Percentiles rank a stretch among this genome's conserved stretches.
These are phyloP conservation scores for Diplodia mutila DNA, from an alignment of 2,329 filamentous ascomycete species.

Conservation along the genomic window DNA sequence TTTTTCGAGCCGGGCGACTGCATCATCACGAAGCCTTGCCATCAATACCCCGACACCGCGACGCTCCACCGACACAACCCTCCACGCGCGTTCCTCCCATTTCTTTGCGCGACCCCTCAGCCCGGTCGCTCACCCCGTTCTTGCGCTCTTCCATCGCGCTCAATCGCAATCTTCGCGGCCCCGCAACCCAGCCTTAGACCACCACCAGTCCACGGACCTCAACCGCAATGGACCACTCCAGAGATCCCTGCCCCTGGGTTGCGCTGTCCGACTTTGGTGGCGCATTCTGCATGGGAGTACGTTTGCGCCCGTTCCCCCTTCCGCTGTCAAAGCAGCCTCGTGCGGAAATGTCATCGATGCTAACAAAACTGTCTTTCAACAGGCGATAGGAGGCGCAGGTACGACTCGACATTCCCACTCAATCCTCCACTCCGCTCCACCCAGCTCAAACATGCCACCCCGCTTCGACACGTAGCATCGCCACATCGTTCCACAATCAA, in stretches of 20 bases:
- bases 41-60: constrained; percentile 19
- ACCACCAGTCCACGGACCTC: constrained; percentile 4
- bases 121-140: not conserved
- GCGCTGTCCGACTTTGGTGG: constrained; percentile 97
- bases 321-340: not conserved
- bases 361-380: constrained; percentile 12
- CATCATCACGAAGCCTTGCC: constrained; percentile 23
- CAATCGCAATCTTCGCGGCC: constrained; percentile 13
- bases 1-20: constrained; percentile 22
- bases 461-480: constrained; percentile 28
- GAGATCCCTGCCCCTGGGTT: constrained; percentile 97
- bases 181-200: not conserved
- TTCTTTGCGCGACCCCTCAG: not conserved
- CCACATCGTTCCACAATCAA: constrained; percentile 22
- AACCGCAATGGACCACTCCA: constrained; percentile 81
- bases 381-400: constrained; percentile 49
- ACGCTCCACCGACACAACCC: not conserved
- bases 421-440: constrained; percentile 16
- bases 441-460: constrained; percentile 7
- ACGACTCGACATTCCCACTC: constrained; percentile 14
- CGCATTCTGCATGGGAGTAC: constrained; percentile 94
- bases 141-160: not conserved
- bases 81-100: not conserved
- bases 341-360: constrained; percentile 9
- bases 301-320: constrained; percentile 41